Percentiles rank a stretch among this genome's conserved stretches.
These are phyloP conservation scores for Cladosporium sp. DNA, from an alignment of 2,329 filamentous ascomycete genomes.

Conservation along the genomic window DNA sequence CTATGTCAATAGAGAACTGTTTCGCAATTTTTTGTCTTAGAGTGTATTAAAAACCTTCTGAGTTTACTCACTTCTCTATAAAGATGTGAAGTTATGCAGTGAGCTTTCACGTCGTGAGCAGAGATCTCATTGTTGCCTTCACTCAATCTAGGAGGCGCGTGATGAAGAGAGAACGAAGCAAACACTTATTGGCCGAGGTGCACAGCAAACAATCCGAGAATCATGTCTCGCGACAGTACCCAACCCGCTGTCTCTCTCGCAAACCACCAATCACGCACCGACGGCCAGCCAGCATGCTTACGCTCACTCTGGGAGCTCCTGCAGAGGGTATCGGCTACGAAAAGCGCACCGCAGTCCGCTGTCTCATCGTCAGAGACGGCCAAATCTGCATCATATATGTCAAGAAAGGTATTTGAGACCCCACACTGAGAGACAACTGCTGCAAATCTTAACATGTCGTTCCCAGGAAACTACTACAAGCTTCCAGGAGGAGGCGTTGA, in stretches of 20 bases:
- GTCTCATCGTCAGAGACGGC: not conserved
- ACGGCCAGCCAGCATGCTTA: not conserved
- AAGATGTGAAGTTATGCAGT: too few species aligned
- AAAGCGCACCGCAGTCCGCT: not conserved
- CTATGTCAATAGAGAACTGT: too few species aligned
- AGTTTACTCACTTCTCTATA: too few species aligned
- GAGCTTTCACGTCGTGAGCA: too few species aligned
- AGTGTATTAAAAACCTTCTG: too few species aligned
- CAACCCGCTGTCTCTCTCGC: not conserved
- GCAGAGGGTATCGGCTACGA: not conserved
- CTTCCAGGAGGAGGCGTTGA: slow-evolving; percentile 21
- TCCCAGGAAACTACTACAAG: slow-evolving; percentile 21
- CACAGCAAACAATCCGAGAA: not conserved
- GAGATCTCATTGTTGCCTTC: not conserved
- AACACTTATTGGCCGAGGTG: not conserved
- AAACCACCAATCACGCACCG: not conserved
- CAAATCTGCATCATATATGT: not conserved
- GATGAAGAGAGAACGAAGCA: not conserved
- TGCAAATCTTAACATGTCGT: not conserved
- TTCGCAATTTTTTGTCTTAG: too few species aligned
- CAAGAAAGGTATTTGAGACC: not conserved
- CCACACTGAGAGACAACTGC: not conserved
- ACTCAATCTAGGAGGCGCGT: not conserved
- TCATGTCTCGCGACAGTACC: not conserved
- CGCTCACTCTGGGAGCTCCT: not conserved